phyloP scores from a whole-genome alignment of 257 asterid genomes.

The Penstemon newberryi region DNA sequence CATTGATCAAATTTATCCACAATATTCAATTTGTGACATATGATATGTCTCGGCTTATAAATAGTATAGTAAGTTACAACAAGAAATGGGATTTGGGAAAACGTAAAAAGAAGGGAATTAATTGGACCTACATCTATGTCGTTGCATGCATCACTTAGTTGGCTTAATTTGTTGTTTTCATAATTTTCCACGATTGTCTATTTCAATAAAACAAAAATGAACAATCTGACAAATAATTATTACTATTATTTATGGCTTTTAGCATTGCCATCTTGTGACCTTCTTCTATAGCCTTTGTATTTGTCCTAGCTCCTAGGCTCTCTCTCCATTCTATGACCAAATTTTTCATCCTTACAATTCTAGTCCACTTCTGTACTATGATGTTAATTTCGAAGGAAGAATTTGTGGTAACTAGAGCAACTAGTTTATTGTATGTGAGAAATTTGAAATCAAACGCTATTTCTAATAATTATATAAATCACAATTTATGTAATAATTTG shows the following conservation, averaged over 20 bases:
- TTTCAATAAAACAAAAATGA: conserved; percentile 35
- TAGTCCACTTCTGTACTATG: no score
- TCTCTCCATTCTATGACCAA: no score
- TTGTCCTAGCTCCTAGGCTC: no score
- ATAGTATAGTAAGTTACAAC: no score
- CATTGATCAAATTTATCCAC: neutral
- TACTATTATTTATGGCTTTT: conserved; percentile 26
- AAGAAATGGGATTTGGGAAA: neutral
- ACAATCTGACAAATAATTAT: conserved; percentile 24
- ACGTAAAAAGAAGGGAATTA: conserved; percentile 12
- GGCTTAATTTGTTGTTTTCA: conserved; percentile 37
- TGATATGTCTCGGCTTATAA: no score
- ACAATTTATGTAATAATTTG: neutral
- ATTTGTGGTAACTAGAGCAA: no score
- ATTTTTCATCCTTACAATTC: no score
- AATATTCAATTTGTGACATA: no score
- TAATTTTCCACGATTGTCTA: conserved; percentile 31
- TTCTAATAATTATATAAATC: neutral
- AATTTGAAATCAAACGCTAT: neutral
- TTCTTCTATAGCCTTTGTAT: no score
- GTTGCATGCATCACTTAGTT: conserved; percentile 36
- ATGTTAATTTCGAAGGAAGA: no score
- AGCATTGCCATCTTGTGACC: conserved; percentile 51
- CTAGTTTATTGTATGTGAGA: no score
- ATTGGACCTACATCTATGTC: conserved; percentile 34